Conservation (phyloP, 192 early-diverging fungal genomes). For the Umbelopsis ramanniana region DNA sequence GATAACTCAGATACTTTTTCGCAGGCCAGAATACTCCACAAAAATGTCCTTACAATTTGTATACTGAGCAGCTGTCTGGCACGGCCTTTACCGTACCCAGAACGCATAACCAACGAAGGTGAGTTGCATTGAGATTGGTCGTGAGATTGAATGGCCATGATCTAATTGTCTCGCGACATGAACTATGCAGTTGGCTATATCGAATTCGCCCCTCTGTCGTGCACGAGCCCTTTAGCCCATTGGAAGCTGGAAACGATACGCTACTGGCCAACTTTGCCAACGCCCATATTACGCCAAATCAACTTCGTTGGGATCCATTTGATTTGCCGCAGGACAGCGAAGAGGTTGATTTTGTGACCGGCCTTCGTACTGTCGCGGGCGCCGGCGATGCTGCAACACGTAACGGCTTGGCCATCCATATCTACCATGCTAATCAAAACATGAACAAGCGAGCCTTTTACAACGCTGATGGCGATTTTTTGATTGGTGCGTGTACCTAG, state of each 20-base stretch:
- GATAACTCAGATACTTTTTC: background rate
- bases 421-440: conserved; percentile 76
- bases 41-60: conserved; percentile 84
- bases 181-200: conserved; percentile 82
- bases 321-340: conserved; percentile 55
- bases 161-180: background rate
- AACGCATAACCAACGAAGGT: conserved; percentile 79
- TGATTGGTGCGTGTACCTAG: conserved; percentile 67
- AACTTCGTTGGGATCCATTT: conserved; percentile 95
- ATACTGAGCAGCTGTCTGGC: conserved; percentile 94
- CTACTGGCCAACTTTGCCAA: conserved; percentile 67
- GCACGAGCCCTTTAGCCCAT: conserved; percentile 72
- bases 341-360: conserved; percentile 80
- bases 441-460: conserved; percentile 86
- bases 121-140: background rate
- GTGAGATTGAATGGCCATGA: background rate
- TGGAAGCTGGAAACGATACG: conserved; percentile 24
- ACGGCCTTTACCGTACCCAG: conserved; percentile 88
- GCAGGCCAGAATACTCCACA: conserved; percentile 92
- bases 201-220: conserved; percentile 91
- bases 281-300: conserved; percentile 77
- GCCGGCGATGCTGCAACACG: conserved; percentile 80
- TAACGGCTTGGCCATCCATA: conserved; percentile 82
- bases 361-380: conserved; percentile 83
- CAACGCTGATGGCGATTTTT: conserved; percentile 90